Conservation (phyloP, 257 asterid genomes). For the Galeopsis tetrahit region DNA sequence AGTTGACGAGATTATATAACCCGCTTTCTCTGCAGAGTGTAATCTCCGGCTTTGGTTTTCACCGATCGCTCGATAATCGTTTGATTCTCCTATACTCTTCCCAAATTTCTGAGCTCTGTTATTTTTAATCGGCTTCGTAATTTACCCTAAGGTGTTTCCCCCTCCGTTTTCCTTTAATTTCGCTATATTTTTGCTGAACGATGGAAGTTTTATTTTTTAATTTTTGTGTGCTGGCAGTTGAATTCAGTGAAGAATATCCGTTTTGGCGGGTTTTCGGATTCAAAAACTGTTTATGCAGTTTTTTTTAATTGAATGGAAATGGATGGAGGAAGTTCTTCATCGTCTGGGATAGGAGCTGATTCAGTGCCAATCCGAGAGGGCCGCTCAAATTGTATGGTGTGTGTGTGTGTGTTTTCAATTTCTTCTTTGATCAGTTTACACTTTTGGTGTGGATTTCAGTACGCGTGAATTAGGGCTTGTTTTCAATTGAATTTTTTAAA, state of each 20-base stretch:
- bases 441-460: neutral
- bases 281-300: neutral
- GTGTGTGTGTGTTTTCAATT: neutral
- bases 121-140: neutral
- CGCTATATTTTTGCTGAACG: neutral
- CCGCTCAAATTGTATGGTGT: conserved; percentile 42
- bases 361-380: conserved; percentile 38
- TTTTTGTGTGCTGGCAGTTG: neutral
- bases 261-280: conserved; percentile 20
- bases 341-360: conserved; percentile 39
- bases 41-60: conserved; percentile 1
- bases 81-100: conserved; percentile 7
- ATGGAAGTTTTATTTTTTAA: neutral
- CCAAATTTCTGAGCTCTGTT: conserved; percentile 19
- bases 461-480: neutral
- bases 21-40: neutral
- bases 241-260: conserved; percentile 22
- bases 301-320: conserved; percentile 42
- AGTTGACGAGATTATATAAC: neutral
- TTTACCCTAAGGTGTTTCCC: neutral
- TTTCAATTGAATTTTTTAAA: neutral
- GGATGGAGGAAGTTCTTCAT: conserved; percentile 38
- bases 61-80: conserved; percentile 13
- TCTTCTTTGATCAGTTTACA: conserved; percentile 3
- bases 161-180: neutral